Conservation (phyloP, 805 yeast species). For the Groenewaldozyma salmanticensis region DNA sequence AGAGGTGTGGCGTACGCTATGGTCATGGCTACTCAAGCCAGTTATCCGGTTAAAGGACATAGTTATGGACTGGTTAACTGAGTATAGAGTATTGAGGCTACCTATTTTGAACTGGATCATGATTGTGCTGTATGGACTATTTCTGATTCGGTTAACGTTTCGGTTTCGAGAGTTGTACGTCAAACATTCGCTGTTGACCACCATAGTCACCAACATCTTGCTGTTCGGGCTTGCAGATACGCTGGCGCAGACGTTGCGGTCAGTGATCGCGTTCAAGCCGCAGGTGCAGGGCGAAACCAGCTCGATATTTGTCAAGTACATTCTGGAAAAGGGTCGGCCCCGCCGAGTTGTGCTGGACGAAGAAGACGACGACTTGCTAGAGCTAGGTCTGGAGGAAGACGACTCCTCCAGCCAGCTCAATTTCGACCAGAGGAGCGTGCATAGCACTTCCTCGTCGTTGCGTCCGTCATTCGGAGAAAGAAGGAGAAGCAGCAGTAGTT, state of each 20-base stretch:
- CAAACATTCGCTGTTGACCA: slow-evolving; percentile 60
- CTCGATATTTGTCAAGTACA: slow-evolving; percentile 17
- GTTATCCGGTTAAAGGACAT: neutral
- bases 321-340: slow-evolving; percentile 26
- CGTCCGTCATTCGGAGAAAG: neutral
- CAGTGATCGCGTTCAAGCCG: slow-evolving; percentile 25
- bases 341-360: slow-evolving; percentile 26
- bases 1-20: too few species aligned
- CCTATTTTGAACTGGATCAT: slow-evolving; percentile 30
- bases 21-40: neutral
- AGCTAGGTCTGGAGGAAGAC: slow-evolving; percentile 22
- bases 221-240: slow-evolving; percentile 87
- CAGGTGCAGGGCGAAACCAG: slow-evolving; percentile 9
- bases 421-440: neutral
- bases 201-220: slow-evolving; percentile 68
- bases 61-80: slow-evolving; percentile 18
- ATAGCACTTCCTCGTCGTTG: neutral
- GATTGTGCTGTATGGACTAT: slow-evolving; percentile 21
- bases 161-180: slow-evolving; percentile 37
- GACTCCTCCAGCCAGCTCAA: slow-evolving; percentile 8
- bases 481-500: slow-evolving; percentile 1
- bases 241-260: slow-evolving; percentile 65
- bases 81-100: slow-evolving; percentile 20
- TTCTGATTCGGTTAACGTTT: slow-evolving; percentile 25
- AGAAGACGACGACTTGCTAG: slow-evolving; percentile 28